Conservation (phyloP, 331 rosid genomes). For the Quercus phellos region DNA sequence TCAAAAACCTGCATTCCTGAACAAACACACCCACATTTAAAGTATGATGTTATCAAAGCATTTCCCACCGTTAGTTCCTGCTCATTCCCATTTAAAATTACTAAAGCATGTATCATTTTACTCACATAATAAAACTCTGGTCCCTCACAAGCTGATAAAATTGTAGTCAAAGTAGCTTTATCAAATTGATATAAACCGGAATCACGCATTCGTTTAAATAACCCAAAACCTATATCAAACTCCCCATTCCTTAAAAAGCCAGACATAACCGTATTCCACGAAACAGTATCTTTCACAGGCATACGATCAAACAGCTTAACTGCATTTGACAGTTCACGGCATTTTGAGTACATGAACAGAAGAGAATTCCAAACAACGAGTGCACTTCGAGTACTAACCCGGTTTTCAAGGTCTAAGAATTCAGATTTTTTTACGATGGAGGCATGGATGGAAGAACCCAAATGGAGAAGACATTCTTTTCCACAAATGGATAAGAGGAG, state of each 20-base stretch:
- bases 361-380: conserved; percentile 72
- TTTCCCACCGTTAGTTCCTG: conserved; percentile 63
- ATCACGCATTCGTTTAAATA: conserved; percentile 46
- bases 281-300: conserved; percentile 57
- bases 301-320: conserved; percentile 57
- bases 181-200: conserved; percentile 40
- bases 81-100: conserved; percentile 56
- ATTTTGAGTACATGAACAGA: conserved; percentile 46
- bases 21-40: conserved; percentile 50
- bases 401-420: conserved; percentile 14
- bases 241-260: conserved; percentile 54
- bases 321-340: conserved; percentile 36
- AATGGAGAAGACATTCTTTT: conserved; percentile 36
- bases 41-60: conserved; percentile 76
- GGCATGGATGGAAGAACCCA: conserved; percentile 86
- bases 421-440: conserved; percentile 44
- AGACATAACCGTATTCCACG: conserved; percentile 71
- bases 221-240: conserved; percentile 35
- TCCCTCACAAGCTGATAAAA: conserved; percentile 71
- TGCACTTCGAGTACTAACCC: conserved; percentile 22
- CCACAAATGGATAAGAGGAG: conserved; percentile 56
- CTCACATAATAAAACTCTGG: conserved; percentile 28
- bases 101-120: conserved; percentile 66
- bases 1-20: conserved; percentile 62
- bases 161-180: conserved; percentile 64